phyloP scores from a whole-genome alignment of 441 rosid genomes.

The Erodium trifolium region DNA sequence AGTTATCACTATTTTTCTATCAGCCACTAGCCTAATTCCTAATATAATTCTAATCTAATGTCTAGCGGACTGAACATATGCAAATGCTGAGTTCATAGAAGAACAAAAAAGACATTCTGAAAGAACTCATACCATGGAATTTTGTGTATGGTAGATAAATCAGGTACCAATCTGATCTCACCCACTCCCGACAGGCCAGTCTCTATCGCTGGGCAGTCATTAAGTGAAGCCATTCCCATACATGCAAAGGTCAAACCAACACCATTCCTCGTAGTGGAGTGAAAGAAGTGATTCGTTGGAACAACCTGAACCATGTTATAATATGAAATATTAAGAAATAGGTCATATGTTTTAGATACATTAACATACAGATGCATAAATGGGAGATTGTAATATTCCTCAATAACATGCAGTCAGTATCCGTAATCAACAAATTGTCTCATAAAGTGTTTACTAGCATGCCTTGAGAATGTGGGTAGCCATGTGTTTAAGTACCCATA shows the following conservation, averaged over 20 bases:
- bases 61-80: too few relatives aligned
- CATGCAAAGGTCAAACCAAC: slow-evolving; percentile 70
- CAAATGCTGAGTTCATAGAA: not conserved
- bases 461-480: too few relatives aligned
- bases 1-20: too few relatives aligned
- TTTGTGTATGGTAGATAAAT: slow-evolving; percentile 51
- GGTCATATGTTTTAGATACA: too few relatives aligned
- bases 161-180: slow-evolving; percentile 85
- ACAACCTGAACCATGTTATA: slow-evolving; percentile 46
- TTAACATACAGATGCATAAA: too few relatives aligned
- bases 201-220: slow-evolving; percentile 69
- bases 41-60: too few relatives aligned
- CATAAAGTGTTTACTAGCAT: too few relatives aligned
- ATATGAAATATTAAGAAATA: not conserved
- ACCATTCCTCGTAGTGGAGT: slow-evolving; percentile 57
- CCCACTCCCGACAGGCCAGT: slow-evolving; percentile 66
- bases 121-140: slow-evolving; percentile 61
- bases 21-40: too few relatives aligned
- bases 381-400: too few relatives aligned
- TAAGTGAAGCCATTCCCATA: slow-evolving; percentile 71
- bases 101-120: not conserved
- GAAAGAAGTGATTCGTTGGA: slow-evolving; percentile 60
- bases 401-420: too few relatives aligned
- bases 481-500: too few relatives aligned
- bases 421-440: too few relatives aligned